A percentile compares a stretch with the other conserved stretches of the same genome.
Evolutionary conservation across 2,329 filamentous ascomycete genomes (phyloP).

Genomic region (Sclerotinia borealis): DNA sequence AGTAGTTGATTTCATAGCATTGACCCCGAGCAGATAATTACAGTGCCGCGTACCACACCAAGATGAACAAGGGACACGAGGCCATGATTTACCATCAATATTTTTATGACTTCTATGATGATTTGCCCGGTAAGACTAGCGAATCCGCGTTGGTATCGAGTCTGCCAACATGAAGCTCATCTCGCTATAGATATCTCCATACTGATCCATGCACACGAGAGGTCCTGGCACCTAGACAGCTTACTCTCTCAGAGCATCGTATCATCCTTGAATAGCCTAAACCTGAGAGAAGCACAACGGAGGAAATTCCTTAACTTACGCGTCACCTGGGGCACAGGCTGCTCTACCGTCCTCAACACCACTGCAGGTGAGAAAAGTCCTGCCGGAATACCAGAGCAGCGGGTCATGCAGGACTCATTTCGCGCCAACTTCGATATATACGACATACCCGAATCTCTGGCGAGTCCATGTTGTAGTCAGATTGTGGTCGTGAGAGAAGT

Average conservation of each 20-base stretch:
- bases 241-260: slow-evolving; percentile 23
- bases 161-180: not conserved
- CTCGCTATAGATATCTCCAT: slow-evolving; percentile 20
- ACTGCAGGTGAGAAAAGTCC: not conserved
- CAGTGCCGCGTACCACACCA: slow-evolving; percentile 39
- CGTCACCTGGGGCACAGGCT: slow-evolving; percentile 52
- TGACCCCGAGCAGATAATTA: slow-evolving; percentile 15
- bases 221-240: slow-evolving; percentile 31
- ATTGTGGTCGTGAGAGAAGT: slow-evolving; percentile 53
- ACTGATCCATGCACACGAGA: slow-evolving; percentile 40
- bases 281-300: slow-evolving; percentile 37
- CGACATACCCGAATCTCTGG: slow-evolving; percentile 43
- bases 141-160: not conserved
- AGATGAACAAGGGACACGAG: slow-evolving; percentile 39
- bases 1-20: not conserved
- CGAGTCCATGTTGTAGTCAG: slow-evolving; percentile 57
- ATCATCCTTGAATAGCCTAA: slow-evolving; percentile 22
- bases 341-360: slow-evolving; percentile 34
- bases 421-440: slow-evolving; percentile 23
- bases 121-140: slow-evolving; percentile 31
- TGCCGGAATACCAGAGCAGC: not conserved
- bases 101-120: slow-evolving; percentile 54
- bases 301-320: slow-evolving; percentile 56
- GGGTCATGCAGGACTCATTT: slow-evolving; percentile 11
- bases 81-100: slow-evolving; percentile 40